Conservation (phyloP, 1,284 basidiomycete species). For the Microbotryum saponariae region DNA sequence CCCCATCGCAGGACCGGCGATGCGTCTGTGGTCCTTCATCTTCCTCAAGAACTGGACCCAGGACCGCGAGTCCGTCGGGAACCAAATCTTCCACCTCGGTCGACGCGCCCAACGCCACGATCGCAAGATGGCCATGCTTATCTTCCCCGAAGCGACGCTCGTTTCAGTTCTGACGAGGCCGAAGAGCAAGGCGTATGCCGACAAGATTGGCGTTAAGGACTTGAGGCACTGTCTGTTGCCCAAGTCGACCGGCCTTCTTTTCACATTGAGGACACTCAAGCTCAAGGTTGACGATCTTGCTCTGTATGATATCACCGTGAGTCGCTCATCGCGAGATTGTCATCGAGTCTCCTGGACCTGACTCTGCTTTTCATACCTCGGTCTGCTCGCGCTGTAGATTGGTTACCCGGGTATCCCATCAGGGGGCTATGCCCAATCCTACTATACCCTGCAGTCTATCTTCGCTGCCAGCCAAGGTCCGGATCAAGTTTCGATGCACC, state of each 20-base stretch:
- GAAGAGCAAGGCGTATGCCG: slow-evolving; percentile 71
- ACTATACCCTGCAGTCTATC: slow-evolving; percentile 81
- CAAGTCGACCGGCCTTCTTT: slow-evolving; percentile 80
- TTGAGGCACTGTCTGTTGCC: slow-evolving; percentile 73
- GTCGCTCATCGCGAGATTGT: slow-evolving; percentile 51
- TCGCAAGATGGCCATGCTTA: slow-evolving; percentile 63
- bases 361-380: slow-evolving; percentile 37
- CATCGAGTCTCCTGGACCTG: too few species aligned
- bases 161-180: slow-evolving; percentile 73
- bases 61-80: slow-evolving; percentile 2
- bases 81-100: slow-evolving; percentile 8
- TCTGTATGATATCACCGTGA: slow-evolving; percentile 81
- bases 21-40: slow-evolving; percentile 89
- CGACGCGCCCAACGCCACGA: slow-evolving; percentile 1
- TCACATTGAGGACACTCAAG: slow-evolving; percentile 70
- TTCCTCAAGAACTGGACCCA: slow-evolving; percentile 60
- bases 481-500: slow-evolving; percentile 73
- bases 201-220: slow-evolving; percentile 75
- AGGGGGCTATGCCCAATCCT: slow-evolving; percentile 66
- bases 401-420: slow-evolving; percentile 52
- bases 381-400: neutral
- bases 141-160: slow-evolving; percentile 91
- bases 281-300: slow-evolving; percentile 68
- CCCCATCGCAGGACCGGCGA: slow-evolving; percentile 79
- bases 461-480: slow-evolving; percentile 76